Evolutionary conservation across 129 eudicot species (phyloP).

Genomic region (Tagetes patula): DNA sequence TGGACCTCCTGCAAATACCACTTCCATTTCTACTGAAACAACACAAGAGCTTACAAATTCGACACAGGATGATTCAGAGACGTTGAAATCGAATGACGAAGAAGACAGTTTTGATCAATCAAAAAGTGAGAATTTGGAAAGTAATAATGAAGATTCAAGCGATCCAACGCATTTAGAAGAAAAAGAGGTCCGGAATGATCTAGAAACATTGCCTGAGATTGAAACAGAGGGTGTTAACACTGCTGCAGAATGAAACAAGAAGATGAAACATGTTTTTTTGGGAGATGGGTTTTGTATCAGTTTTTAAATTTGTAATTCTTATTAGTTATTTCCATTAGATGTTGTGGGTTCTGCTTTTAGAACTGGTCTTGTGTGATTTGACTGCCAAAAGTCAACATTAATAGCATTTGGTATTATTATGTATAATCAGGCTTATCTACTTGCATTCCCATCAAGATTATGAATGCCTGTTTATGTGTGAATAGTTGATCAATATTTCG

Average conservation of each 20-base stretch:
- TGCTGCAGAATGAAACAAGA: conserved; percentile 50
- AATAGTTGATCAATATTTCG: too few relatives aligned
- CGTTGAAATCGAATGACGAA: not conserved
- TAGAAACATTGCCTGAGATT: conserved; percentile 62
- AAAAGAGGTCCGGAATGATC: conserved; percentile 48
- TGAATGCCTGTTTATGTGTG: too few relatives aligned
- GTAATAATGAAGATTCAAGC: conserved; percentile 40
- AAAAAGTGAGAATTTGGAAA: conserved; percentile 31
- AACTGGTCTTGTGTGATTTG: conserved; percentile 13
- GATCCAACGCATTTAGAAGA: conserved; percentile 51
- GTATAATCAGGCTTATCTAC: not conserved
- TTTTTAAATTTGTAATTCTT: conserved; percentile 12
- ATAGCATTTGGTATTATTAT: conserved; percentile 1
- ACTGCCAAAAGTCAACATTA: conserved; percentile 3
- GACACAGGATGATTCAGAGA: conserved; percentile 14
- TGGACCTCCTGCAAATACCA: conserved; percentile 28
- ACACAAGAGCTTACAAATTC: conserved; percentile 32
- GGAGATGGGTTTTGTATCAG: conserved; percentile 15
- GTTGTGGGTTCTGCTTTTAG: conserved; percentile 9
- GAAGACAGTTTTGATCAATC: conserved; percentile 19
- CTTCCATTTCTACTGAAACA: conserved; percentile 19
- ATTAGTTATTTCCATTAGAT: conserved; percentile 21
- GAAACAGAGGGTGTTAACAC: conserved; percentile 51
- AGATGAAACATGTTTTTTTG: not conserved
- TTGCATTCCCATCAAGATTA: too few relatives aligned